Percentiles rank a stretch among this genome's conserved stretches.
Conservation (phyloP, 495 filamentous ascomycete species). For the Penicillium verhagenii region DNA sequence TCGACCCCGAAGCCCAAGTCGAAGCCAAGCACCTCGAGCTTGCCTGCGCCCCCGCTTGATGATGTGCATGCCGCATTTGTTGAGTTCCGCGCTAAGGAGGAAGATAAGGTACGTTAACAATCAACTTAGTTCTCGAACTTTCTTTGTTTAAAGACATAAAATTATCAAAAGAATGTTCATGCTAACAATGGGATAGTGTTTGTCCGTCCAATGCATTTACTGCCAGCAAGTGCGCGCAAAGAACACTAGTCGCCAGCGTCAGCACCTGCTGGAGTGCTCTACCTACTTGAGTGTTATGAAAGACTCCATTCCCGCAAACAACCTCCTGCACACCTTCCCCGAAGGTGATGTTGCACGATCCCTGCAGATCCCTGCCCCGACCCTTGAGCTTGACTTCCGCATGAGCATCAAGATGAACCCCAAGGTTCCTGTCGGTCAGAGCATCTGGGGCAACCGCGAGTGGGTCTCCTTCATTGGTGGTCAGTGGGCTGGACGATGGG, state of each 20-base stretch:
- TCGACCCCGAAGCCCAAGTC: slow-evolving; percentile 46
- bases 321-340: slow-evolving; percentile 55
- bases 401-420: slow-evolving; percentile 62
- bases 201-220: slow-evolving; percentile 59
- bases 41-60: slow-evolving; percentile 48
- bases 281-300: slow-evolving; percentile 58
- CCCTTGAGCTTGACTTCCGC: slow-evolving; percentile 59
- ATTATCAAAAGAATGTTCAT: neutral
- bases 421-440: slow-evolving; percentile 51
- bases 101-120: slow-evolving; percentile 49
- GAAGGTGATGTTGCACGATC: slow-evolving; percentile 53
- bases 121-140: neutral
- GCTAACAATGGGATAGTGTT: slow-evolving; percentile 37
- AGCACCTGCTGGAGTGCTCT: slow-evolving; percentile 54
- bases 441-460: slow-evolving; percentile 57
- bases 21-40: slow-evolving; percentile 35
- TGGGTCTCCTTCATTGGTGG: slow-evolving; percentile 58
- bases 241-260: slow-evolving; percentile 56
- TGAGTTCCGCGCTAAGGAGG: slow-evolving; percentile 57
- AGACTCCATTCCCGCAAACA: slow-evolving; percentile 58
- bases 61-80: slow-evolving; percentile 57
- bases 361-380: slow-evolving; percentile 54
- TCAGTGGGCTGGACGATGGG: slow-evolving; percentile 60
- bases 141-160: too few species aligned
- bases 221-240: slow-evolving; percentile 58